Evolutionary conservation across 306 rosid genomes (phyloP).

Genomic region (Corylus americana): DNA sequence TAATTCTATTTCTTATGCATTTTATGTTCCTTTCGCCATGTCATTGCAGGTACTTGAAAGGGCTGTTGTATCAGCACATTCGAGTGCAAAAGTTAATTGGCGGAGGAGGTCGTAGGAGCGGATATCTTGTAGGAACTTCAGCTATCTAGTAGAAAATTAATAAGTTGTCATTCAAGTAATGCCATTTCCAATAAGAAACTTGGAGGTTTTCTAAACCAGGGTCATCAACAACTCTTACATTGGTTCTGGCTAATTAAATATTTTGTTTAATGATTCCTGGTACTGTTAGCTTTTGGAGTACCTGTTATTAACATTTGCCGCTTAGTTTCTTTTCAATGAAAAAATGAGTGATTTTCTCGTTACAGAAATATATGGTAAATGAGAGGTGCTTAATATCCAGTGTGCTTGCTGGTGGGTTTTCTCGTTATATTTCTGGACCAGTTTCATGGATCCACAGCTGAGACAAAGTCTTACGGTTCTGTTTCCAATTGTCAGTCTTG

Average conservation of each 20-base stretch:
- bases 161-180: conserved; percentile 10
- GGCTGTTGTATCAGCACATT: conserved; percentile 43
- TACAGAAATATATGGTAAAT: not conserved
- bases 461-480: not conserved
- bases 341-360: not conserved
- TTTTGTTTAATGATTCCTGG: not conserved
- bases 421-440: not conserved
- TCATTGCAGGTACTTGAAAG: conserved; percentile 77
- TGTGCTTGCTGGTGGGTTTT: not conserved
- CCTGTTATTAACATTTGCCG: not conserved
- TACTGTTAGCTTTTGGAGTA: not conserved
- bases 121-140: conserved; percentile 17
- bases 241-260: not conserved
- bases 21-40: conserved; percentile 29
- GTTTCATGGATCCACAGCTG: not conserved
- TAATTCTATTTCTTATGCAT: conserved; percentile 15
- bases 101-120: conserved; percentile 29
- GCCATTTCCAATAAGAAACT: conserved; percentile 12
- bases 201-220: not conserved
- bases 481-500: not conserved
- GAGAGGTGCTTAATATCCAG: not conserved
- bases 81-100: conserved; percentile 26
- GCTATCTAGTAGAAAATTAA: conserved; percentile 12
- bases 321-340: not conserved
- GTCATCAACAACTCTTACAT: not conserved